These are phyloP conservation scores for Aspergillus ellipticus DNA, from an alignment of 495 filamentous ascomycete species.

Conservation along the genomic window DNA sequence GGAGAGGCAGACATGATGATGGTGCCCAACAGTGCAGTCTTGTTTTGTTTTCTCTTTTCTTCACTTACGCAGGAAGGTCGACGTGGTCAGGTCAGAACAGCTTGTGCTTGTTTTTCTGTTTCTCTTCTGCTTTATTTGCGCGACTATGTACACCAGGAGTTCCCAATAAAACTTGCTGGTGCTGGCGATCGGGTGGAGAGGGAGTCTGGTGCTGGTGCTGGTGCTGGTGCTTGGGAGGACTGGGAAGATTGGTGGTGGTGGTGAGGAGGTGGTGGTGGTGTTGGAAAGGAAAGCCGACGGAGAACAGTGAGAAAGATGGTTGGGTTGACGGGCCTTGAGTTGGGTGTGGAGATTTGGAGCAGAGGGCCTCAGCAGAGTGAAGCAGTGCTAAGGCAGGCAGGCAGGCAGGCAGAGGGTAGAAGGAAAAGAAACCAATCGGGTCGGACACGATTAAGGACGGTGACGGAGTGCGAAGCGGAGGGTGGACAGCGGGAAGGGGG, in stretches of 20 bases:
- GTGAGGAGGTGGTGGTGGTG: slow-evolving; percentile 34
- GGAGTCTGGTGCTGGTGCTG: slow-evolving; percentile 69
- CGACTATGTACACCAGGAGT: slow-evolving; percentile 84
- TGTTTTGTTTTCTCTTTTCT: slow-evolving; percentile 32
- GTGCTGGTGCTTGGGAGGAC: slow-evolving; percentile 44
- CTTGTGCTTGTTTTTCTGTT: slow-evolving; percentile 35
- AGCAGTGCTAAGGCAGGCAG: slow-evolving; percentile 21
- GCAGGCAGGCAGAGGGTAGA: slow-evolving; percentile 14
- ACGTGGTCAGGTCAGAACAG: slow-evolving; percentile 42
- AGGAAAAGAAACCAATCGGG: slow-evolving; percentile 20
- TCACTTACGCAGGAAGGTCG: slow-evolving; percentile 43
- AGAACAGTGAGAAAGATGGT: slow-evolving; percentile 24
- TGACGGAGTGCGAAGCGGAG: slow-evolving; percentile 16
- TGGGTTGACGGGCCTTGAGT: slow-evolving; percentile 27
- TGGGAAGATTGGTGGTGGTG: slow-evolving; percentile 31
- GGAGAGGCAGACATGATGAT: slow-evolving; percentile 61
- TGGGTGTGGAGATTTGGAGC: slow-evolving; percentile 11
- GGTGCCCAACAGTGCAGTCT: slow-evolving; percentile 22
- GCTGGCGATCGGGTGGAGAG: slow-evolving; percentile 47
- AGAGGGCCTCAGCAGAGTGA: slow-evolving; percentile 18
- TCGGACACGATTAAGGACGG: slow-evolving; percentile 22
- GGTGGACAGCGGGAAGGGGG: slow-evolving; percentile 15
- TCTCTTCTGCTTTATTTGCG: slow-evolving; percentile 50
- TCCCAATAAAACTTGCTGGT: slow-evolving; percentile 93
- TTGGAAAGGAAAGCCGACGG: slow-evolving; percentile 28